Conservation (phyloP, 768 basidiomycete species). For the Naganishia onofrii region DNA sequence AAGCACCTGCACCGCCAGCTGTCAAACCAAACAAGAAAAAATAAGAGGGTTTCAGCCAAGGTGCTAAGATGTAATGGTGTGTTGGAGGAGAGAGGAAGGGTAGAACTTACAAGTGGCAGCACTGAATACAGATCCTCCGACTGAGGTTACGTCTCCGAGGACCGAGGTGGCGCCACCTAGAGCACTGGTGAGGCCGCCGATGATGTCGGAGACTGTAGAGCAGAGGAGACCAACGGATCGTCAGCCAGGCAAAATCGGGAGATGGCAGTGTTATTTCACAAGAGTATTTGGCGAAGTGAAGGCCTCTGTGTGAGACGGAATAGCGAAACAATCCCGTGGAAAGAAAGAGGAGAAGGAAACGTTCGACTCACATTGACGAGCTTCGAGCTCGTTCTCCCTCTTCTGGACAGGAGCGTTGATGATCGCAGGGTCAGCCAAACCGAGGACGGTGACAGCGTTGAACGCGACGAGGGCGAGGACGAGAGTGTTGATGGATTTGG, state of each 20-base stretch:
- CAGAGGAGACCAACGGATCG: no score
- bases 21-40: background rate
- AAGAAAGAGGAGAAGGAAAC: background rate
- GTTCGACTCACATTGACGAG: constrained; percentile 12
- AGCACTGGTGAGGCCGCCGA: constrained; percentile 13
- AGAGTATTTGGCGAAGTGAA: no score
- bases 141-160: background rate
- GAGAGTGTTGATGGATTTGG: constrained; percentile 7
- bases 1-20: constrained; percentile 7
- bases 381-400: constrained; percentile 6
- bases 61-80: background rate
- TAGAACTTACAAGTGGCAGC: background rate
- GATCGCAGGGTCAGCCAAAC: background rate
- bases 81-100: background rate
- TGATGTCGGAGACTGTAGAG: constrained; percentile 11
- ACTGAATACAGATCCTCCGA: background rate
- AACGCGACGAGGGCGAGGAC: constrained; percentile 14
- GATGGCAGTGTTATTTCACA: no score
- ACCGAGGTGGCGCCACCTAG: constrained; percentile 6
- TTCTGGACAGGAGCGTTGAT: background rate
- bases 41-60: background rate
- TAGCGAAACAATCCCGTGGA: background rate
- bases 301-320: background rate
- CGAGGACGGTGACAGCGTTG: constrained; percentile 6
- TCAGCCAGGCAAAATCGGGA: constrained; percentile 6